These are phyloP conservation scores for Vaccinium corymbosum DNA, from an alignment of 148 eudicot species.

Conservation along the genomic window DNA sequence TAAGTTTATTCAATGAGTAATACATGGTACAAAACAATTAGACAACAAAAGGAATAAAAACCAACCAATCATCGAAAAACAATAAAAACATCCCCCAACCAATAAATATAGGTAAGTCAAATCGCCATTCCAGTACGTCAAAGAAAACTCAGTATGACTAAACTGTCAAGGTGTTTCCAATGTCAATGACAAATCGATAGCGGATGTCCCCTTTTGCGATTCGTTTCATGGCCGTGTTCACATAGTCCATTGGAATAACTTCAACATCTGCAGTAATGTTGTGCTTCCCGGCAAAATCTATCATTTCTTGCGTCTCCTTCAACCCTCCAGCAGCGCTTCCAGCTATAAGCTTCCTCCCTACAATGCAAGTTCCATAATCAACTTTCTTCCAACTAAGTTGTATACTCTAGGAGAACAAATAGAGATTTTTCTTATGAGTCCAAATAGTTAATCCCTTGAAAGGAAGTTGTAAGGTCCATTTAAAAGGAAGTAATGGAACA, in stretches of 20 bases:
- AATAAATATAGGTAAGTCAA: not conserved
- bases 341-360: slow-evolving; percentile 16
- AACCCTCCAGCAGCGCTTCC: slow-evolving; percentile 10
- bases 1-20: too few species aligned
- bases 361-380: not conserved
- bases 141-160: not conserved
- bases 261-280: slow-evolving; percentile 17
- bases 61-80: not conserved
- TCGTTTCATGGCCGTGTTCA: slow-evolving; percentile 9
- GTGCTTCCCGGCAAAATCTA: slow-evolving; percentile 17
- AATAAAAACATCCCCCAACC: not conserved
- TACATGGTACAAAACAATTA: not conserved
- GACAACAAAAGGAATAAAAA: not conserved
- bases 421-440: not conserved
- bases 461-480: not conserved
- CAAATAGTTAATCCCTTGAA: not conserved
- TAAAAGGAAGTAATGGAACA: not conserved
- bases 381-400: not conserved
- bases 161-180: slow-evolving; percentile 7
- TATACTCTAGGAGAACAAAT: not conserved
- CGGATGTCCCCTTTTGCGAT: slow-evolving; percentile 10
- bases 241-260: slow-evolving; percentile 14
- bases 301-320: slow-evolving; percentile 22
- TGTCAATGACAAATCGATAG: slow-evolving; percentile 12
- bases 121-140: not conserved